Evolutionary conservation across 441 rosid genomes (phyloP), one percentile per base, ranked within the genome.

Genomic region (Syzygium syzygioides): DNA sequence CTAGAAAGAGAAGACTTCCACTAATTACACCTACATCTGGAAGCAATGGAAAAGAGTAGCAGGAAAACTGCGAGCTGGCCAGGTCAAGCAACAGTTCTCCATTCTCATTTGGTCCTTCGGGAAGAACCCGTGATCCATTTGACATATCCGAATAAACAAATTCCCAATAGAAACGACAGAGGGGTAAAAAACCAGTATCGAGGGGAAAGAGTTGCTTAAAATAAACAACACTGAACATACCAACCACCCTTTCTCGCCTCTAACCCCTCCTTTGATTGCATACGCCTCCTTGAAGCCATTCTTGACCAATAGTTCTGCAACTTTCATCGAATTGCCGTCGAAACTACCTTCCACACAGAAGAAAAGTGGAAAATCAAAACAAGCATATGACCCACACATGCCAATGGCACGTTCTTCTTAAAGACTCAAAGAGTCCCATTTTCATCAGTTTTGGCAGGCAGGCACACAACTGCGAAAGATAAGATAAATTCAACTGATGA

Each of bases 271-370:
- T 92, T 88, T 95, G 92, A 96, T 94, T 76, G 96, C 98, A 91
- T 94, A 95, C 89, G 95, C 97, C 93, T 95, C 98, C 91, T 95
- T 94, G 91, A 97, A 96, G 3, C 98, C 98, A 90, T 94, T 94
- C 90, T 96, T 89, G 87, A 91, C 88, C 91, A 95, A 54, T 89
- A 94, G 91, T 88, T 94, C 94, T 55, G 96, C 95, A 28, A 91
- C 96, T 91, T 90, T 94, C 90, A 89, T 28, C 57, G 97, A 95
- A 92, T 91, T 91, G 83, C 95, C 96, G 91, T 95, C 97, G 91
- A 93, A 93, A 93, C 97, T 95, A 89, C 94, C 95, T 93, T 94
- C 91, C 94, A 89, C 94, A 93, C 87, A 91, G 87, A 89, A 86
- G 60, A 64, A 79, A 86, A 17, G 52, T 84, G 53, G n/a, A 54